Percentiles rank a stretch among this genome's conserved stretches.
Conservation (phyloP, 202 grass and related monocot species). For the Zoysia matrella region DNA sequence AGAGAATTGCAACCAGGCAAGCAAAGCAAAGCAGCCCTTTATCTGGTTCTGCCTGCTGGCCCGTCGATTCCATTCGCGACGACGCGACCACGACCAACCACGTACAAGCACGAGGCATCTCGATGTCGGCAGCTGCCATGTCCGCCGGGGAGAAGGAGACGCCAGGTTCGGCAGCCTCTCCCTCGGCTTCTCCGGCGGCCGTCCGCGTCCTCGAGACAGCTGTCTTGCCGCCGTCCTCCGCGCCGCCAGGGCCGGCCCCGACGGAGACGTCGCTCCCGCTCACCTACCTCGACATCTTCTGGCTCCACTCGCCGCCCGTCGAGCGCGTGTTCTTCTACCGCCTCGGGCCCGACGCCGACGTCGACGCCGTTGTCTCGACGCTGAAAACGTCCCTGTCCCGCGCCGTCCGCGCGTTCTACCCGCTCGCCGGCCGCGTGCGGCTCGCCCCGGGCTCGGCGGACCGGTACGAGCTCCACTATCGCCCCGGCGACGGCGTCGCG, state of each 20-base stretch:
- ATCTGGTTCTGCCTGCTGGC: too few relatives aligned
- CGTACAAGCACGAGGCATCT: too few relatives aligned
- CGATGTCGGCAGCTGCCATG: too few relatives aligned
- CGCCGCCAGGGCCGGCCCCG: neutral
- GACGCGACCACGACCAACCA: too few relatives aligned
- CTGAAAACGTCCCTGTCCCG: neutral
- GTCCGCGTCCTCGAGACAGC: neutral
- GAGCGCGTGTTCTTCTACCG: slow-evolving; percentile 50
- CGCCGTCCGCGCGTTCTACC: neutral
- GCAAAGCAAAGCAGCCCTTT: too few relatives aligned
- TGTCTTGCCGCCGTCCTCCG: neutral
- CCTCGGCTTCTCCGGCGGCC: neutral
- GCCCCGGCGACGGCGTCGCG: slow-evolving; percentile 36
- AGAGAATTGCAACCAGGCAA: too few relatives aligned
- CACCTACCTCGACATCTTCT: slow-evolving; percentile 46
- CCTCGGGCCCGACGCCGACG: slow-evolving; percentile 8
- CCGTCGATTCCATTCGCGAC: too few relatives aligned
- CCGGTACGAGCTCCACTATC: slow-evolving; percentile 34
- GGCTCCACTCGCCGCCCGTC: slow-evolving; percentile 24
- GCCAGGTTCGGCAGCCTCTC: too few relatives aligned
- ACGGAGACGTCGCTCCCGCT: slow-evolving; percentile 26
- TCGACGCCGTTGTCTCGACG: neutral
- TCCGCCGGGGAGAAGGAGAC: too few relatives aligned
- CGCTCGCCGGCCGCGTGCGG: neutral
- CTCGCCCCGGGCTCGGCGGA: neutral